Percentiles rank a stretch among this genome's conserved stretches.
phyloP scores from a whole-genome alignment of 139 green algal species.

The Trebouxia sp. region DNA sequence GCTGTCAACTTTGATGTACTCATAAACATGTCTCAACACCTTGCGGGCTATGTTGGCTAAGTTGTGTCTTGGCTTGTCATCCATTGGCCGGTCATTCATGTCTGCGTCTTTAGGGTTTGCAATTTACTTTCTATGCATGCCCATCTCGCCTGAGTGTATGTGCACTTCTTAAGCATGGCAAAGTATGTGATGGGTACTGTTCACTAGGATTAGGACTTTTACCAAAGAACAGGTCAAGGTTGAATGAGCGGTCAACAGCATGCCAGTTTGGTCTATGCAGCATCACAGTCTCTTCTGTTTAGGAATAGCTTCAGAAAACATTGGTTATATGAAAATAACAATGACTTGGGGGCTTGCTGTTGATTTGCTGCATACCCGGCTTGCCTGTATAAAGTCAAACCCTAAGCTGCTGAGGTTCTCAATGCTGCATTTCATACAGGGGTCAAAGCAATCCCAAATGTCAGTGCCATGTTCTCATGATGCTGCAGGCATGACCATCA shows the following conservation, averaged over 20 bases:
- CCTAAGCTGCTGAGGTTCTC: background rate
- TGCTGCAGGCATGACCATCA: no score
- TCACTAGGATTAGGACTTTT: constrained; percentile 9
- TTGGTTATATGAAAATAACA: background rate
- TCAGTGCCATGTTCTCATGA: background rate
- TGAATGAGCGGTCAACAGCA: background rate
- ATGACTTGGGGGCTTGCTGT: constrained; percentile 13
- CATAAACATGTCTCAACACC: no score
- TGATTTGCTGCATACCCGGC: no score
- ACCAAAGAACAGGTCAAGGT: background rate
- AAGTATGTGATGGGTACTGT: no score
- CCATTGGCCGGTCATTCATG: no score
- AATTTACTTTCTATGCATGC: no score
- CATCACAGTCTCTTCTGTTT: constrained; percentile 10
- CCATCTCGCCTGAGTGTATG: no score
- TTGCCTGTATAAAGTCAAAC: background rate
- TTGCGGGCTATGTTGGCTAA: no score
- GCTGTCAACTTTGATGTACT: no score
- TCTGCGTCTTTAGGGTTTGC: no score
- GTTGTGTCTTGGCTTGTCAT: no score
- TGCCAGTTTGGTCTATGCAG: constrained; percentile 12
- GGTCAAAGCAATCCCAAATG: constrained; percentile 11
- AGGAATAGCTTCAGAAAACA: constrained; percentile 23
- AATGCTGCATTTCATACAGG: background rate
- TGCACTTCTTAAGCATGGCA: no score